Conservation (phyloP, 768 basidiomycete species). For the Tulasnella sp. region DNA sequence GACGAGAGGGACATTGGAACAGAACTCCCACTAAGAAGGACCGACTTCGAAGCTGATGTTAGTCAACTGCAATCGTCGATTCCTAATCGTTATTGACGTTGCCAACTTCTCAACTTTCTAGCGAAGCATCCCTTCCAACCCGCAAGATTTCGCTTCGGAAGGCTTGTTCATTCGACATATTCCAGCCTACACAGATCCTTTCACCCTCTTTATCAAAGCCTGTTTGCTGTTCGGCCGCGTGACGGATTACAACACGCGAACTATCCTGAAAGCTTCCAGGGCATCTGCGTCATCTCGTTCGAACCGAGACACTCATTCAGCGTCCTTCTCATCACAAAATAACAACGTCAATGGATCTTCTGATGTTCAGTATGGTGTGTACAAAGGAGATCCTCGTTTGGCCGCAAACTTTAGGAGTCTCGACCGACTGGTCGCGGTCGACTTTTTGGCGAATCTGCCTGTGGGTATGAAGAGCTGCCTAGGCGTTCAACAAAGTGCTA, state of each 20-base stretch:
- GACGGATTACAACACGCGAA: slow-evolving; percentile 74
- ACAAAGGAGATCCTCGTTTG: slow-evolving; percentile 26
- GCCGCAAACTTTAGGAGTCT: slow-evolving; percentile 52
- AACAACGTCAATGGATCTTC: neutral
- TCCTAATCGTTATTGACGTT: neutral
- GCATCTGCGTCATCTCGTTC: neutral
- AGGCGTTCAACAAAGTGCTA: slow-evolving; percentile 4
- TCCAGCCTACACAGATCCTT: slow-evolving; percentile 71
- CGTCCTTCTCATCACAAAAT: neutral
- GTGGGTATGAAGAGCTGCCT: slow-evolving; percentile 22
- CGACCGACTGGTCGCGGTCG: slow-evolving; percentile 53
- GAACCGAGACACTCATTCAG: neutral
- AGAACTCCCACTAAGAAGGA: slow-evolving; percentile 62
- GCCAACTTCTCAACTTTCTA: slow-evolving; percentile 25
- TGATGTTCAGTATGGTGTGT: neutral
- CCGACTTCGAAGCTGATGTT: slow-evolving; percentile 71
- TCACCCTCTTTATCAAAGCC: slow-evolving; percentile 69
- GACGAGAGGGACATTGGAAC: slow-evolving; percentile 79
- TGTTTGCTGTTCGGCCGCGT: slow-evolving; percentile 78
- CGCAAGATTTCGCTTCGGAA: slow-evolving; percentile 55
- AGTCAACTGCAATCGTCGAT: slow-evolving; percentile 19
- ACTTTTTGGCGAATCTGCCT: slow-evolving; percentile 64
- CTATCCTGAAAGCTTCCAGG: slow-evolving; percentile 20
- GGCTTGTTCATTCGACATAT: slow-evolving; percentile 63
- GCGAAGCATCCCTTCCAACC: slow-evolving; percentile 56